Evolutionary conservation across 2,329 filamentous ascomycete species (phyloP).

Genomic region (Pseudogymnoascus sp.): DNA sequence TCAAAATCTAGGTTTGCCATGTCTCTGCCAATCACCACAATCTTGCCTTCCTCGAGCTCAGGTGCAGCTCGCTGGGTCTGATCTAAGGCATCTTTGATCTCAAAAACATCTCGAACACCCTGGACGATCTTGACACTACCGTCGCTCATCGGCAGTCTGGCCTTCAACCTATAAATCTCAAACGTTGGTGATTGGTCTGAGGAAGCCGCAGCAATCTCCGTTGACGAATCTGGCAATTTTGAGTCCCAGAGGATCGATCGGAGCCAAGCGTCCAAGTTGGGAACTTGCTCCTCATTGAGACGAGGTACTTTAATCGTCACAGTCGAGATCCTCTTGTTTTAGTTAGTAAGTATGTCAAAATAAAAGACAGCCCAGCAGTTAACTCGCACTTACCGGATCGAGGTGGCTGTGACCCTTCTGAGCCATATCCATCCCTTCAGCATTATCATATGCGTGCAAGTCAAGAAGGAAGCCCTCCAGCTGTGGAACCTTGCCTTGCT

Average conservation of each 20-base stretch:
- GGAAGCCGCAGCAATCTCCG: slow-evolving; percentile 26
- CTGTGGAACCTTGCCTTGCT: slow-evolving; percentile 68
- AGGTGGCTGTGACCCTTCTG: slow-evolving; percentile 81
- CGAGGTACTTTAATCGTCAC: slow-evolving; percentile 60
- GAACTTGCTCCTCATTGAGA: slow-evolving; percentile 49
- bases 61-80: slow-evolving; percentile 17
- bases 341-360: slow-evolving; percentile 11
- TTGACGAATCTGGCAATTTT: slow-evolving; percentile 39
- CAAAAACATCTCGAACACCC: slow-evolving; percentile 88
- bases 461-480: slow-evolving; percentile 83
- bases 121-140: slow-evolving; percentile 72
- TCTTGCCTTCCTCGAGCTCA: slow-evolving; percentile 39
- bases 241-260: slow-evolving; percentile 78
- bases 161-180: slow-evolving; percentile 85
- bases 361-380: background rate
- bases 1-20: slow-evolving; percentile 45
- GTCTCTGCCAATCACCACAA: slow-evolving; percentile 55
- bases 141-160: slow-evolving; percentile 57
- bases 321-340: slow-evolving; percentile 68
- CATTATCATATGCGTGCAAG: slow-evolving; percentile 83
- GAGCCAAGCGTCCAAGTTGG: slow-evolving; percentile 70
- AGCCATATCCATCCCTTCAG: slow-evolving; percentile 57
- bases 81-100: slow-evolving; percentile 61
- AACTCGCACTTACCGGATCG: slow-evolving; percentile 57
- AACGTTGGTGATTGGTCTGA: slow-evolving; percentile 37